Evolutionary conservation across 176 grass and related monocot genomes (phyloP).

Genomic region (Typha latifolia): DNA sequence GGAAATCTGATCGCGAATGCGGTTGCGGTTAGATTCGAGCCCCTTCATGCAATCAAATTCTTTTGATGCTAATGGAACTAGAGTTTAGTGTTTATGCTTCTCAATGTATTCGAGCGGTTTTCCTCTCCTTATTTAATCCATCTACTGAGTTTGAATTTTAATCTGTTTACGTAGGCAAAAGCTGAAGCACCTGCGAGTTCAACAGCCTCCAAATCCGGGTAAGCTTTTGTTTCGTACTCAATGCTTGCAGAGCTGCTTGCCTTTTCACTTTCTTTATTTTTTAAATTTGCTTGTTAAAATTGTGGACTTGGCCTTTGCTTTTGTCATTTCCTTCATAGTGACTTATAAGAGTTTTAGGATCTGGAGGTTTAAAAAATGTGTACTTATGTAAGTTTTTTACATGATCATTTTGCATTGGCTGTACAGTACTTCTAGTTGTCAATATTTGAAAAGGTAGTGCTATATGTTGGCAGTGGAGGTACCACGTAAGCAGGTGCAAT

Average conservation of each 20-base stretch:
- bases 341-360: no score
- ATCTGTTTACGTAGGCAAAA: slow-evolving; percentile 7
- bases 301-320: not conserved
- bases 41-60: not conserved
- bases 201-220: slow-evolving; percentile 10
- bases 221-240: not conserved
- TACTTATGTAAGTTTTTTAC: no score
- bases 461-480: no score
- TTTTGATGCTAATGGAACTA: not conserved
- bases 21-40: slow-evolving; percentile 26
- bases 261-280: not conserved
- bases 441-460: no score
- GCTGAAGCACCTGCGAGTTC: slow-evolving; percentile 7
- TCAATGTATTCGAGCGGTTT: not conserved
- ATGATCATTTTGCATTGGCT: no score
- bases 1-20: slow-evolving; percentile 25
- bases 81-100: not conserved
- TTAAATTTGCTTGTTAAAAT: not conserved
- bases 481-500: no score
- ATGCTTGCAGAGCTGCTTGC: not conserved
- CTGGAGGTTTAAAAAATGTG: no score
- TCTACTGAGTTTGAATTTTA: not conserved
- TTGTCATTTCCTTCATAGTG: not conserved
- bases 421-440: no score
- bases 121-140: not conserved